Evolutionary conservation across 1,139 yeast species (phyloP), one percentile per base, ranked within the genome.

Genomic region (Blastobotrys apis): DNA sequence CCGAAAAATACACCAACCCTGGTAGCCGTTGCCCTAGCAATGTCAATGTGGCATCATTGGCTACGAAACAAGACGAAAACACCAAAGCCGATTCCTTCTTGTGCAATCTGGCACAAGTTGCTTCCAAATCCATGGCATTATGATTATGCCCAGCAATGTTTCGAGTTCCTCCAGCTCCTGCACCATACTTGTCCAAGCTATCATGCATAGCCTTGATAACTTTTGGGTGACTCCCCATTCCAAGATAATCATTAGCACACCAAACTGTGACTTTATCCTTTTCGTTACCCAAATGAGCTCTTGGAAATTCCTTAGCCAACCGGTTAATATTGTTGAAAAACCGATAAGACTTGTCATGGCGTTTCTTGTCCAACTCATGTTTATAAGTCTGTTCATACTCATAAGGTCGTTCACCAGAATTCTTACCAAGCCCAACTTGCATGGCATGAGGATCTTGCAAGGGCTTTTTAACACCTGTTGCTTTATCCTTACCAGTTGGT

Each of bases 151-250:
- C 99, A 1, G 99, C 98, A 63, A 92, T 92, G 69, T 92, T 92
- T 63, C 99, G 79, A 44, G 99, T 92, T 56, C 99, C 99, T 59
- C 99, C 99, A 13, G 98, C 95, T 58, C 99, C 99, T 12, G 95
- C 84, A 56, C 99, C 99, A 64, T 92, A 92, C 71, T 79, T 81
- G 59, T 84, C 86, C 65, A 92, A 75, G 20, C 94, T 82, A 41
- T 72, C 63, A 58, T 83, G 84, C 94, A 92, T 92, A 48, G 81
- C 81, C 20, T 75, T 69, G 51, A 86, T 69, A 37, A 92, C 92
- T 48, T 72, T 71, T 51, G 75, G 75, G 64, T 92, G 84, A 60
- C 78, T 80, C 42, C 97, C 94, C 94, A 94, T 85, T 16, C 97
- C 97, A 52, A 92, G 74, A 67, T 92, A 92, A 67, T 92, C 99